Evolutionary conservation across 768 basidiomycete species (phyloP).

Genomic region (Cyclocybe cylindracea): DNA sequence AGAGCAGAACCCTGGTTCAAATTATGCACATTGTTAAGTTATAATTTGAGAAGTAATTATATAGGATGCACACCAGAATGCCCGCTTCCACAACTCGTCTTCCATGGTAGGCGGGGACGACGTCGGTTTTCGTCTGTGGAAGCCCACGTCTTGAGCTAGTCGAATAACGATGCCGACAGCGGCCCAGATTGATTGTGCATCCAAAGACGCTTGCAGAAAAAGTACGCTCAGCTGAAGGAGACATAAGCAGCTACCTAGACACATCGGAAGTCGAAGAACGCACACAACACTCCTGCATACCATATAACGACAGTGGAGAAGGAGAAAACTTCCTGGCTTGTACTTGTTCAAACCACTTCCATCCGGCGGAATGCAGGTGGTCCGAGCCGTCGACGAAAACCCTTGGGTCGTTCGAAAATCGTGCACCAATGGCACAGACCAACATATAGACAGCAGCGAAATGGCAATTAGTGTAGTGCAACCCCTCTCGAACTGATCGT

Average conservation of each 20-base stretch:
- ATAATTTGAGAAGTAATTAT: background rate
- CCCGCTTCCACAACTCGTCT: conserved; percentile 73
- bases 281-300: conserved; percentile 60
- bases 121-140: conserved; percentile 41
- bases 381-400: conserved; percentile 40
- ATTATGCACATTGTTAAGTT: background rate
- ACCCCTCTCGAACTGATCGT: conserved; percentile 40
- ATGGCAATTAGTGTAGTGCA: conserved; percentile 45
- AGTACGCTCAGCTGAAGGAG: conserved; percentile 49
- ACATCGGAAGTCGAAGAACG: too few species aligned
- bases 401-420: conserved; percentile 57
- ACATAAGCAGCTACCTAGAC: background rate
- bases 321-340: conserved; percentile 62
- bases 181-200: conserved; percentile 65
- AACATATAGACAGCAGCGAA: conserved; percentile 64
- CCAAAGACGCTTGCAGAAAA: conserved; percentile 53
- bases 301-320: conserved; percentile 62
- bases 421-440: conserved; percentile 67
- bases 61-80: conserved; percentile 47
- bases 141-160: conserved; percentile 73
- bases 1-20: conserved; percentile 45
- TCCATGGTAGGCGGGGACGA: conserved; percentile 42
- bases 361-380: conserved; percentile 47
- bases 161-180: conserved; percentile 69
- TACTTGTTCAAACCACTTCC: conserved; percentile 65